Evolutionary conservation across 129 eudicot species (phyloP), one percentile per base, ranked within the genome.

Genomic region (Kitagawia praeruptora): DNA sequence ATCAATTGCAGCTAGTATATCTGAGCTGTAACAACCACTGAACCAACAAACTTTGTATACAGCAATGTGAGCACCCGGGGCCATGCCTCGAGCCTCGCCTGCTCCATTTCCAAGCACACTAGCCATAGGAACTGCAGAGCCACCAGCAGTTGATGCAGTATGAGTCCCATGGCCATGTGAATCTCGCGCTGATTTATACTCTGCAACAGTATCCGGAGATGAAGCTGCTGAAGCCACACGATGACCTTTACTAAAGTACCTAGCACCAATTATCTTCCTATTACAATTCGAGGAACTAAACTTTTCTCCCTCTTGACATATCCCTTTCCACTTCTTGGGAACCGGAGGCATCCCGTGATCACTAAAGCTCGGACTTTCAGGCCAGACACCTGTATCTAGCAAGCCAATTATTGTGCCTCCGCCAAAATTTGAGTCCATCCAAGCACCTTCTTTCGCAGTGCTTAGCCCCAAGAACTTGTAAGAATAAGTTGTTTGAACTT

Each of bases 151-250:
- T 4, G 99, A 96, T 41, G 98, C 96, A 1, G 99, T 96, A 82
- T 96, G 98, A 73, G 97, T 90, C 82, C 99, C 99, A 34, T 96
- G 99, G 10, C 97, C 98, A 14, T 91, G 93, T 3, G 99, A 89
- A 85, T 96, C 99, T 34, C 98, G 93, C 0, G 97, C 92, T 0
- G 99, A 96, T 51, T 85, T 75, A 27, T 96, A 92, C 70, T 96
- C 99, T 1, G 49, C 48, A 27, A 85, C 82, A 8, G 79, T 70
- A 49, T 81, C 67, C 8, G 87, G 85, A 2, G 89, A 53, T 8
- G 90, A 78, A 41, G 87, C 49, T 74, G 73, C 21, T 45, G 95
- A 85, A 75, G 93, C 95, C 53, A 89, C 89, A 4, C 87, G 92
- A 73, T 96, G 97, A 5, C 99, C 98, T 87, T 89, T 92, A 42